These are phyloP conservation scores for Spencermartinsiella europaea DNA, from an alignment of 805 yeast genomes.

Conservation along the genomic window DNA sequence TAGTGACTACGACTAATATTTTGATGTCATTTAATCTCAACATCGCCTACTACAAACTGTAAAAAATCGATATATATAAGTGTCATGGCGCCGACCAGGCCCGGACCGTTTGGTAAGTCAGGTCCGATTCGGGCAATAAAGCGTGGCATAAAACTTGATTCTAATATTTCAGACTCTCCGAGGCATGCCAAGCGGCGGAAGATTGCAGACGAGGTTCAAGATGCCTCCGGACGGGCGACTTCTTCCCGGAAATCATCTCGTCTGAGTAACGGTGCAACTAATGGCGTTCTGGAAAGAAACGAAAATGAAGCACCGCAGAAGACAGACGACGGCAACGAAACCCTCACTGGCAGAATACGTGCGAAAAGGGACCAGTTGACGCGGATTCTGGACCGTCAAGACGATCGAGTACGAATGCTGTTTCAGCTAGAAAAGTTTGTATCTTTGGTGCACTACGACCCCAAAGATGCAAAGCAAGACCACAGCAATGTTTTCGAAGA, in stretches of 20 bases:
- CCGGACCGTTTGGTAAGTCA: background rate
- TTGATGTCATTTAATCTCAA: background rate
- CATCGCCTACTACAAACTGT: background rate
- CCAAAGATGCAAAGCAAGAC: constrained; percentile 32
- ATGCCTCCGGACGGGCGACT: no score
- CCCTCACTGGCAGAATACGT: constrained; percentile 3
- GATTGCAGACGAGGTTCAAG: background rate
- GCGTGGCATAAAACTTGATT: no score
- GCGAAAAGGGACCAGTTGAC: constrained; percentile 14
- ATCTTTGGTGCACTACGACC: constrained; percentile 36
- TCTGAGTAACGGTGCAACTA: background rate
- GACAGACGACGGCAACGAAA: background rate
- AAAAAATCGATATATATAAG: background rate
- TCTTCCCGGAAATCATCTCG: constrained; percentile 3
- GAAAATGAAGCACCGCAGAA: background rate
- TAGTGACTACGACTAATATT: background rate
- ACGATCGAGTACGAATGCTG: constrained; percentile 33
- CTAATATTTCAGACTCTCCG: background rate
- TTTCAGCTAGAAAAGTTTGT: constrained; percentile 37
- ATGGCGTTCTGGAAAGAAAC: background rate
- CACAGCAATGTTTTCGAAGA: constrained; percentile 29
- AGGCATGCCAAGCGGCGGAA: constrained; percentile 7
- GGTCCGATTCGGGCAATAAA: background rate
- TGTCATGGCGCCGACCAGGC: background rate
- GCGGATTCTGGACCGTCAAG: constrained; percentile 28